phyloP scores from a whole-genome alignment of 1,139 yeast species.

The Hyphopichia khmerensis region DNA sequence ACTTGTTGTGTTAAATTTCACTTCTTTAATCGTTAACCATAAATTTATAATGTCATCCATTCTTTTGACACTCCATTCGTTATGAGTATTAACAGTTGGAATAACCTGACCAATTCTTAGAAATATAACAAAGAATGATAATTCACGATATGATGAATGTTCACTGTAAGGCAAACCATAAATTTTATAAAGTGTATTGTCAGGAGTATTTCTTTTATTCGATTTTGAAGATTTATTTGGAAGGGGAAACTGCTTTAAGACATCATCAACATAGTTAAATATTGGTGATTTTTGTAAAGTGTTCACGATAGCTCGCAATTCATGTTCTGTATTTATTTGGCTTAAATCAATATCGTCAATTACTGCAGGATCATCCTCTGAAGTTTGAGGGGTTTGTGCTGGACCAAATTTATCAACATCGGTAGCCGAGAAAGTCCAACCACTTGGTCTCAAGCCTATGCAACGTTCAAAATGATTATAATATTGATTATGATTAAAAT shows the following conservation, averaged over 20 bases:
- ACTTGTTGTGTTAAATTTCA: conserved; percentile 9
- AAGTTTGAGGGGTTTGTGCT: not conserved
- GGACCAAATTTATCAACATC: conserved; percentile 6
- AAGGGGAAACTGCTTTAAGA: conserved; percentile 32
- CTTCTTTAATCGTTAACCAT: conserved; percentile 35
- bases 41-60: conserved; percentile 48
- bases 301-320: conserved; percentile 1
- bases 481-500: conserved; percentile 51
- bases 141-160: conserved; percentile 85
- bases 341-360: conserved; percentile 7
- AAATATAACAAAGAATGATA: conserved; percentile 59
- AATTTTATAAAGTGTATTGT: conserved; percentile 37
- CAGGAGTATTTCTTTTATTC: conserved; percentile 18
- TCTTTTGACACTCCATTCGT: conserved; percentile 28
- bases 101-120: conserved; percentile 54
- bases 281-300: conserved; percentile 13
- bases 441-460: conserved; percentile 76
- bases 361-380: conserved; percentile 6
- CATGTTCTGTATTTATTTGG: conserved; percentile 1
- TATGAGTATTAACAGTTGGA: conserved; percentile 74
- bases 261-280: conserved; percentile 26
- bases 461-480: conserved; percentile 51
- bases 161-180: conserved; percentile 86
- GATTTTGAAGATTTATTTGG: conserved; percentile 11
- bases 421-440: conserved; percentile 64